Evolutionary conservation across 805 yeast species (phyloP), one percentile per base, ranked within the genome.

Genomic region (Saturnispora ahearnii): DNA sequence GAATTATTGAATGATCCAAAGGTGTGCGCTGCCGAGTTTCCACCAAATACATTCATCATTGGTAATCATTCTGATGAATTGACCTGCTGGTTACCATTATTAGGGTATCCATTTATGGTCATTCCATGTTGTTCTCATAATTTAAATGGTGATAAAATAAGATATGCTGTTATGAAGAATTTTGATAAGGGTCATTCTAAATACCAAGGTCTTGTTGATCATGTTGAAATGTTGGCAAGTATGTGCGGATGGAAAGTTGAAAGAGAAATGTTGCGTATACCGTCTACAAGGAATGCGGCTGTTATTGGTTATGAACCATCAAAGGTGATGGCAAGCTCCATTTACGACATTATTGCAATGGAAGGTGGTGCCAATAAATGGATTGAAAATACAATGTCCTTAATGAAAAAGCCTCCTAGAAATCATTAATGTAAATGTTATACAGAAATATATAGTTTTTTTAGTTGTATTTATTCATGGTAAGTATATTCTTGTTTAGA

Each of bases 61-160:
- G 98, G 98, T 1, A 91, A 91, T 62, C 98, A 91, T 62, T 86
- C 96, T 1, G 98, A 91, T 63, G 98, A 91, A 62, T 73, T 91
- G 50, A 90, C 97, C 0, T 85, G 96, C 56, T 91, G 98, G 97
- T 81, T 91, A 34, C 98, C 98, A 3, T 68, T 91, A 10, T 67
- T 91, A 10, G 89, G 88, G 0, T 84, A 75, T 54, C 96, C 96
- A 6, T 91, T 87, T 62, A 71, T 91, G 72, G 96, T 88, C 9
- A 87, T 91, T 40, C 98, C 98, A 10, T 91, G 98, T 63, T 91
- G 98, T 64, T 89, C 97, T 0, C 96, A 91, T 65, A 79, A 84
- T 2, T 73, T 91, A 41, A 76, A 82, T 5, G 98, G 98, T 2
- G 81, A 79, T 29, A 81, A 81, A 57, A 71, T 74, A 3, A 73